Base-by-base conservation (phyloP, 495 filamentous ascomycete species). In the Hyaloscypha variabilis region DNA sequence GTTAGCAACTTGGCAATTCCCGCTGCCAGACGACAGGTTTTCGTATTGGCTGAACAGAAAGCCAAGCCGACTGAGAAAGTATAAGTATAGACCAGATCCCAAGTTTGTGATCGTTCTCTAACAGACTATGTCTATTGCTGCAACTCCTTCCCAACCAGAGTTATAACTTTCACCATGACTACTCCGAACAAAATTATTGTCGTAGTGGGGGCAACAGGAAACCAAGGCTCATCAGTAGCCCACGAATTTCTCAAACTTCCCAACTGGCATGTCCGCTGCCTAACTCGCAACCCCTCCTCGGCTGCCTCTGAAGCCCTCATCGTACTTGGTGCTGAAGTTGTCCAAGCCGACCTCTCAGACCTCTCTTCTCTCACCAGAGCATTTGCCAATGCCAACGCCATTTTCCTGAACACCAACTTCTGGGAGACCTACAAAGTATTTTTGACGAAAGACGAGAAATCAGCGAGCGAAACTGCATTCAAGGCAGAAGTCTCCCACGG, bases 341-440 rank as follows among this genome's bases (percentile, higher is more conserved):
- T 84, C 6, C 52, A 75, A 57, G 82, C 75, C 6, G 78, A 86
- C 57, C 73, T 85, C 8, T 68, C 77, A 42, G 75, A 83, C 50
- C 58, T 74, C 31, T 65, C 66, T 4, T 80, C 79, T 6, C 75
- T 88, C 1, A 67, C 70, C 11, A 36, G 34, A 19, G 84, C 83
- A 17, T 81, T 88, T 66, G 34, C 70, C 19, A 78, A 77, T 50
- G 79, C 78, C 5, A 73, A 77, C 61, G 81, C 75, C 36, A 81
- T 87, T 70, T 88, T 85, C 66, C 72, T 77, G 46, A 79, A 82
- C 59, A 87, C 84, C 1, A 81, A 87, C 50, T 86, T 83, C 75
- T 80, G 77, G 77, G 55, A 49, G 1, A 58, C 69, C 1, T 75
- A 67, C 30, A 19, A 19, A 64, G 63, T 56, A 10, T 51, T n/a